Conservation (phyloP, 225 moss, liverwort and hornwort species). For the Antitrichia curtipendula region DNA sequence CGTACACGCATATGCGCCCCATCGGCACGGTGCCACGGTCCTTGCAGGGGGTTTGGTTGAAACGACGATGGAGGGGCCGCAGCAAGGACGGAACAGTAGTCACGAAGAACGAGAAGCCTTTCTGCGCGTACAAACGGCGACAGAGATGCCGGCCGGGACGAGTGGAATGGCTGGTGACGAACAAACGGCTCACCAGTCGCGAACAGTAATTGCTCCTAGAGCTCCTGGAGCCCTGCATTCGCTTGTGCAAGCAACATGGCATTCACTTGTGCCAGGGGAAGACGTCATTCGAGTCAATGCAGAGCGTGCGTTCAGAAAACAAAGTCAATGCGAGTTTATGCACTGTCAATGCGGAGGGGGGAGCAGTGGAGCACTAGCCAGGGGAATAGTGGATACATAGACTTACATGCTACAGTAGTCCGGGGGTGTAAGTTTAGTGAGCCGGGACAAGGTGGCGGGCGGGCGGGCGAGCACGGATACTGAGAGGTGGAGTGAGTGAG, state of each 20-base stretch:
- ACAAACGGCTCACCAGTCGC: background rate
- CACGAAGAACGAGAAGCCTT: background rate
- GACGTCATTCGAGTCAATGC: conserved; percentile 3
- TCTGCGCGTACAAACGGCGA: background rate
- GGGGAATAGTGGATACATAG: background rate
- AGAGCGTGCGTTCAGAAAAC: conserved; percentile 2
- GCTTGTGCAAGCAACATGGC: background rate
- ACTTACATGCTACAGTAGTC: background rate
- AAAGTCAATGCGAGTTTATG: conserved; percentile 15
- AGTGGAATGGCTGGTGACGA: background rate
- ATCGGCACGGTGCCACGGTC: background rate
- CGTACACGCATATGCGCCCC: background rate
- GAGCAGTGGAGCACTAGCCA: background rate
- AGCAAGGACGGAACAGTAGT: background rate
- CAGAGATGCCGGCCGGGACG: background rate
- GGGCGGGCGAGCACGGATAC: background rate
- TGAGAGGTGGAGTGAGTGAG: background rate
- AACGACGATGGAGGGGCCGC: background rate
- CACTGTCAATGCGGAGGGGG: background rate
- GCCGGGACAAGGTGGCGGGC: background rate
- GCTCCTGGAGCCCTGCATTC: background rate
- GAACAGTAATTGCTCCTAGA: background rate
- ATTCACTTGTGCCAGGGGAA: background rate
- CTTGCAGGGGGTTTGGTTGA: background rate
- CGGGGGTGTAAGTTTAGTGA: background rate